phyloP scores from a whole-genome alignment of 2,329 filamentous ascomycete genomes.

The Verticillium tricorpus region DNA sequence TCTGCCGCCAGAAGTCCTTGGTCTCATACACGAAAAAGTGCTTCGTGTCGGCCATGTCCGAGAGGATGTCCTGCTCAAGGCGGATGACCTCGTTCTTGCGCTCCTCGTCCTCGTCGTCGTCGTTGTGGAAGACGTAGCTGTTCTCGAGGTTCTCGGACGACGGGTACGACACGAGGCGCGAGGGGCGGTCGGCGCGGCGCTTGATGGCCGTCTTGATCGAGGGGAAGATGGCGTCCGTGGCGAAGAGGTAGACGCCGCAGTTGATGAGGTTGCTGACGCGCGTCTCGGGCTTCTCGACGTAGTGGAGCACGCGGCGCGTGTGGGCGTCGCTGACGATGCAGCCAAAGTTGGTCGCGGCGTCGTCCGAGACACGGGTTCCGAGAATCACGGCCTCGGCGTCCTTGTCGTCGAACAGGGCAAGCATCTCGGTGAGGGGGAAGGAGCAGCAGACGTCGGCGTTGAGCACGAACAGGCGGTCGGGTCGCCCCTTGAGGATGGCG shows the following conservation, averaged over 20 bases:
- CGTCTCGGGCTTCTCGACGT: slow-evolving; percentile 97
- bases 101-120: slow-evolving; percentile 68
- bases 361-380: slow-evolving; percentile 84
- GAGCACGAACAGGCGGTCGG: slow-evolving; percentile 93
- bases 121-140: slow-evolving; percentile 38
- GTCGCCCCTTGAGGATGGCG: slow-evolving; percentile 92
- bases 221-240: slow-evolving; percentile 93
- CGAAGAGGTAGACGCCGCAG: slow-evolving; percentile 97
- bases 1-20: slow-evolving; percentile 99
- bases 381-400: slow-evolving; percentile 96
- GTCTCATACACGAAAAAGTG: slow-evolving; percentile 98
- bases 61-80: slow-evolving; percentile 93
- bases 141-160: slow-evolving; percentile 88
- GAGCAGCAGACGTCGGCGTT: slow-evolving; percentile 99
- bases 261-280: slow-evolving; percentile 99
- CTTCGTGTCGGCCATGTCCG: slow-evolving; percentile 93
- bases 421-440: slow-evolving; percentile 94
- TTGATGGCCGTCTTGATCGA: slow-evolving; percentile 93
- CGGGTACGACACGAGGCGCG: slow-evolving; percentile 85
- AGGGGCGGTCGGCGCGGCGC: slow-evolving; percentile 81
- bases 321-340: slow-evolving; percentile 95
- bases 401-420: slow-evolving; percentile 88
- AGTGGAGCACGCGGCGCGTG: slow-evolving; percentile 93
- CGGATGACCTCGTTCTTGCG: slow-evolving; percentile 83
- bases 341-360: slow-evolving; percentile 92